Percentiles rank a stretch among this genome's conserved stretches.
Conservation (phyloP, 2,329 filamentous ascomycete genomes). For the Passalora sequoiae region DNA sequence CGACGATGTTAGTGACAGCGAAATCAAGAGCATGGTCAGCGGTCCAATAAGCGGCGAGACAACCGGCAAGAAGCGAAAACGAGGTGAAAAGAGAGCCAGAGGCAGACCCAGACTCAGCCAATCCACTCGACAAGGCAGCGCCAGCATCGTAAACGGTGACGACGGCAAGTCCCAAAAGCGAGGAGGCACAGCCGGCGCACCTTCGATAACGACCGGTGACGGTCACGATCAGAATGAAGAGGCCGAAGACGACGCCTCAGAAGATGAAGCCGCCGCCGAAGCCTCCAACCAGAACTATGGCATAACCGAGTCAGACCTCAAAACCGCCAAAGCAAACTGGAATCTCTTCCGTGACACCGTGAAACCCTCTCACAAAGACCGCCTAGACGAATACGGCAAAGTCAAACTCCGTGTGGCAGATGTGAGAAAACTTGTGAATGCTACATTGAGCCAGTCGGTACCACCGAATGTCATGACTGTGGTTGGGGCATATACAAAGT, state of each 20-base stretch:
- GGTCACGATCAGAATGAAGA: too few species aligned
- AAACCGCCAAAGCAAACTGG: conserved; percentile 22
- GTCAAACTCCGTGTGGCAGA: conserved; percentile 64
- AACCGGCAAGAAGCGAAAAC: conserved; percentile 26
- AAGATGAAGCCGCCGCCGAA: conserved; percentile 54
- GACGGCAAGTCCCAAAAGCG: conserved; percentile 24
- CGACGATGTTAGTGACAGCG: conserved; percentile 33
- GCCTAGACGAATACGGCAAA: conserved; percentile 66
- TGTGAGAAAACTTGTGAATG: conserved; percentile 71
- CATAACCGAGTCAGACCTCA: conserved; percentile 19
- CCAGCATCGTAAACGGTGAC: conserved; percentile 31
- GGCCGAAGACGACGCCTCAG: conserved; percentile 44
- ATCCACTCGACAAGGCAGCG: conserved; percentile 16
- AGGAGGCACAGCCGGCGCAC: conserved; percentile 27
- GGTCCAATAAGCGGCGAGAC: conserved; percentile 40
- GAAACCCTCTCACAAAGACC: conserved; percentile 60
- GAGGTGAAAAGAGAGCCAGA: conserved; percentile 24
- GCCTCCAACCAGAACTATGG: conserved; percentile 35
- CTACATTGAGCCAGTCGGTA: conserved; percentile 73
- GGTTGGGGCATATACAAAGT: conserved; percentile 70
- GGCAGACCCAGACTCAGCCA: conserved; percentile 23
- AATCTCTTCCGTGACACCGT: conserved; percentile 40
- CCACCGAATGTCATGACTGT: conserved; percentile 67
- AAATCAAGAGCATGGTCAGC: conserved; percentile 32
- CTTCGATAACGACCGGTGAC: conserved; percentile 30